Base-by-base conservation (phyloP, 345 rosid species). In the Pistacia atlantica region DNA sequence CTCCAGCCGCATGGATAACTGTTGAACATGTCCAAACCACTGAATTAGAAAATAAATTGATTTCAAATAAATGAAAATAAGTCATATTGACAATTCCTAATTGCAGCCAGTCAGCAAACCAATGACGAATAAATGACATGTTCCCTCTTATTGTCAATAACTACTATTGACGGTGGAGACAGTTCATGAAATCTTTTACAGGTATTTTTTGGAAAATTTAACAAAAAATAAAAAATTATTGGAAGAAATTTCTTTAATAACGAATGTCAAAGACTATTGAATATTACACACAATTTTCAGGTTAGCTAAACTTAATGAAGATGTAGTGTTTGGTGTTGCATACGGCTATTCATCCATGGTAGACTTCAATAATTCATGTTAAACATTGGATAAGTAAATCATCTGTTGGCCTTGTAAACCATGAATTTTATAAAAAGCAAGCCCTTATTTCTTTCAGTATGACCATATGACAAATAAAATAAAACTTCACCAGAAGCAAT, bases 1-100 rank as follows among this genome's bases (percentile, higher is more conserved):
- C 99, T 78, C 97, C 99, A 82, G 99, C 84, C 74, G 85, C 99
- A 84, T 92, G 98, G 78, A 96, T 83, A 72, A 96, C 99, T 96
- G 79, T 73, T 85, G 55, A 79, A 69, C 35, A 78, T 48, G 71
- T 22, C 57, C 52, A 72, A 54, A 75, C 76, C 45, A 76, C 33
- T 6, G 17, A n/a, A 69, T 60, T 48, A 72, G 74, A 70, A n/a
- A 1, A 46, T 18, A 11, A 69, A 51, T 12, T 17, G 38, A 22
- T 35, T 49, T n/a, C 5, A 54, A 17, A 73, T 16, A 1, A 38
- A 73, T 16, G 70, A 54, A 63, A 33, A 8, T 58, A 25, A 48
- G 28, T 13, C 57, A 22, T 46, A 6, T 52, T 49, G 5, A 25
- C 33, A 5, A 65, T 65, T 22, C 51, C 17, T 65, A 14, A 65